A percentile compares a stretch with the other conserved stretches of the same genome.
Evolutionary conservation across 305 asterid species (phyloP).

Genomic region (Andrographis paniculata): DNA sequence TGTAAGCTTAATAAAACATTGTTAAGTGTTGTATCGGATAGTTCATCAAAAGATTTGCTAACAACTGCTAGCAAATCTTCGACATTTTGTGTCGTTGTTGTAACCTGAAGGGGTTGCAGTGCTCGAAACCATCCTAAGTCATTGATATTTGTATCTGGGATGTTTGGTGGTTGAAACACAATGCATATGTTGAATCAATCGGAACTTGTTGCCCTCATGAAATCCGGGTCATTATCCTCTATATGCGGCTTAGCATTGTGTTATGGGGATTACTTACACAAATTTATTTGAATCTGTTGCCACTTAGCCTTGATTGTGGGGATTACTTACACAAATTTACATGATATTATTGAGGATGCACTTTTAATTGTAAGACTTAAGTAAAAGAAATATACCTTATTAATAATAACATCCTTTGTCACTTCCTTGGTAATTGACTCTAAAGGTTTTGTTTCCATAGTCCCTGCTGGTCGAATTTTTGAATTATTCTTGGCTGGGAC

Average conservation of each 20-base stretch:
- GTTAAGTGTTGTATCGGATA: too few relatives aligned
- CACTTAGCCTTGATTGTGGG: not conserved
- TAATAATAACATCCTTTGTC: not conserved
- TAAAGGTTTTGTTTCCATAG: not conserved
- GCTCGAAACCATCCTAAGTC: slow-evolving; percentile 1
- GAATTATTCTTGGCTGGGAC: slow-evolving; percentile 1
- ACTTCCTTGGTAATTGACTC: slow-evolving; percentile 3
- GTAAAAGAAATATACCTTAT: too few relatives aligned
- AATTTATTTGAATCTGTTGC: not conserved
- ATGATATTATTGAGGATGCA: too few relatives aligned
- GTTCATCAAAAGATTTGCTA: not conserved
- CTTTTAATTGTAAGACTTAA: too few relatives aligned
- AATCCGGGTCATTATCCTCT: not conserved
- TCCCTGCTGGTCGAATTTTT: not conserved
- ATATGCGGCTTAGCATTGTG: slow-evolving; percentile 10
- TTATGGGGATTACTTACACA: not conserved
- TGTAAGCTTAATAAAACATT: too few relatives aligned
- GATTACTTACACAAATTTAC: too few relatives aligned
- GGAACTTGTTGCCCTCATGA: not conserved
- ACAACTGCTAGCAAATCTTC: too few relatives aligned
- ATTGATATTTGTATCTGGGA: slow-evolving; percentile 6
- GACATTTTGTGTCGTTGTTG: too few relatives aligned
- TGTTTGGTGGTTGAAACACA: slow-evolving; percentile 3
- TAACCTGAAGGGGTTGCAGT: not conserved
- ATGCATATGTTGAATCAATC: slow-evolving; percentile 1